A percentile compares a stretch with the other conserved stretches of the same genome.
phyloP scores from a whole-genome alignment of 768 basidiomycete species.

The Lyophyllum atratum region DNA sequence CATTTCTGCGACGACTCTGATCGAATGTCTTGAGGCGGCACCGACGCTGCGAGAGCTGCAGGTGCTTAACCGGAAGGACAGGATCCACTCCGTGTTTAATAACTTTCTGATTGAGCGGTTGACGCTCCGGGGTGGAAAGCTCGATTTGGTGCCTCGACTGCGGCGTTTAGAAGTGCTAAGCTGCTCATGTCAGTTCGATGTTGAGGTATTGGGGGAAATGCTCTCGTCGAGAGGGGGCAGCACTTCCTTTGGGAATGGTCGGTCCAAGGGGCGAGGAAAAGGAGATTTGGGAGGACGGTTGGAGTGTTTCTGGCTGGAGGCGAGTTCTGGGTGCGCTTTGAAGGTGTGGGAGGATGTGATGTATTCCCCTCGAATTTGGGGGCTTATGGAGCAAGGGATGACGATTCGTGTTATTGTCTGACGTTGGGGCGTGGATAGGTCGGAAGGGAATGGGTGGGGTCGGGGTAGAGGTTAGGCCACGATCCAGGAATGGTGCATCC shows the following conservation, averaged over 20 bases:
- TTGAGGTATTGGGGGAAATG: slow-evolving; percentile 6
- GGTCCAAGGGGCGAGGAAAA: not conserved
- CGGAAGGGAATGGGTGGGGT: too few species aligned
- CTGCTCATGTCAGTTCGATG: slow-evolving; percentile 4
- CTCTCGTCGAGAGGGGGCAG: slow-evolving; percentile 9
- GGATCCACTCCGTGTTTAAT: slow-evolving; percentile 7
- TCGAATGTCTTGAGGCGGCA: slow-evolving; percentile 5
- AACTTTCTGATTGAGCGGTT: slow-evolving; percentile 1
- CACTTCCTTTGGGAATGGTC: too few species aligned
- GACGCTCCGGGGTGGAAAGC: not conserved
- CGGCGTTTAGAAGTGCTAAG: slow-evolving; percentile 5
- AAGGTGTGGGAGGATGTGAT: not conserved
- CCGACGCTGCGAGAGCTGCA: slow-evolving; percentile 6
- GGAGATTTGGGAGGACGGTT: not conserved
- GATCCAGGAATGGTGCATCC: too few species aligned
- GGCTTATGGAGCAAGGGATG: not conserved
- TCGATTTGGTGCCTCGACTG: slow-evolving; percentile 1
- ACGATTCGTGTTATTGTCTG: not conserved
- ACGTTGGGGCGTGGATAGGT: too few species aligned
- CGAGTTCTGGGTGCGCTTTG: not conserved
- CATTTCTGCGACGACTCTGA: not conserved
- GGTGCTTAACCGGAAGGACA: slow-evolving; percentile 8
- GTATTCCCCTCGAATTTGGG: not conserved
- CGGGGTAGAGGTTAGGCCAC: too few species aligned
- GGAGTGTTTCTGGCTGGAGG: not conserved